phyloP scores from a whole-genome alignment of 116 monocot genomes.

The Zostera marina region DNA sequence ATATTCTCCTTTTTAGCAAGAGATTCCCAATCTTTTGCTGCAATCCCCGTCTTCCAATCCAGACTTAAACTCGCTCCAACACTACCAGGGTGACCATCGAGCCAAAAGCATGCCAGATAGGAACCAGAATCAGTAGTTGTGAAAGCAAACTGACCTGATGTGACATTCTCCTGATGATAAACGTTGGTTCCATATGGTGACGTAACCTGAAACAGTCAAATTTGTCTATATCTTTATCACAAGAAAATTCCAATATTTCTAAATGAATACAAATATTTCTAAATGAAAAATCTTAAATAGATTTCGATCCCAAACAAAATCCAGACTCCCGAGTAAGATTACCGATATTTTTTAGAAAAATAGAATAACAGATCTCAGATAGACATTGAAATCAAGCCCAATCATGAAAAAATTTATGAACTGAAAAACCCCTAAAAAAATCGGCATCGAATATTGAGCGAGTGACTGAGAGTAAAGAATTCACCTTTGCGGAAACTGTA shows the following conservation, averaged over 20 bases:
- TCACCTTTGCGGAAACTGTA: slow-evolving; percentile 27
- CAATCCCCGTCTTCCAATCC: slow-evolving; percentile 55
- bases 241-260: too few species aligned
- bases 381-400: too few species aligned
- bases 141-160: slow-evolving; percentile 55
- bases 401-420: too few species aligned
- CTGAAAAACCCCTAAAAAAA: neutral
- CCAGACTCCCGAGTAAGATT: too few species aligned
- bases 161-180: slow-evolving; percentile 48
- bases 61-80: slow-evolving; percentile 27
- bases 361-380: too few species aligned
- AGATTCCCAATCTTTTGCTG: slow-evolving; percentile 66
- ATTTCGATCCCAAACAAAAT: too few species aligned
- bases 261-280: too few species aligned
- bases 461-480: neutral
- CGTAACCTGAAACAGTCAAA: slow-evolving; percentile 25
- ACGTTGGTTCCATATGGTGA: slow-evolving; percentile 53
- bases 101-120: slow-evolving; percentile 68
- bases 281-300: too few species aligned
- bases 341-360: too few species aligned
- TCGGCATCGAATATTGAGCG: neutral
- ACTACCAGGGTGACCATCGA: slow-evolving; percentile 10
- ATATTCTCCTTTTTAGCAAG: slow-evolving; percentile 66
- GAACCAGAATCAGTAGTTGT: slow-evolving; percentile 50
- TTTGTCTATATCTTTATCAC: too few species aligned